Evolutionary conservation across 257 asterid species (phyloP), one percentile per base, ranked within the genome.

Genomic region (Avicennia marina): DNA sequence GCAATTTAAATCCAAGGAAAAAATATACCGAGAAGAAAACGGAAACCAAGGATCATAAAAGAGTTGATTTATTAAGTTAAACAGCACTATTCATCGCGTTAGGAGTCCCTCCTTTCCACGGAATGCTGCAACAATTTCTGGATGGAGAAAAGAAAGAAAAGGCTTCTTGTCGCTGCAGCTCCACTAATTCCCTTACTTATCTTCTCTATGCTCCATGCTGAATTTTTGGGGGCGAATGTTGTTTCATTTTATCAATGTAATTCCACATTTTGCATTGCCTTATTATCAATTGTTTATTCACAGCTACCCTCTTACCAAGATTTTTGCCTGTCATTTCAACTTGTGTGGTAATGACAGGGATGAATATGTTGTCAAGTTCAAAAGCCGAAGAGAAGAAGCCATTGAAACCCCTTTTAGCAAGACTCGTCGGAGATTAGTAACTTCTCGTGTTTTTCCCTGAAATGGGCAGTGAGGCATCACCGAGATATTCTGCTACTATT

Each of bases 381-480:
- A 63, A 31, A 11, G 29, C 8, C 31, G 53, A 44, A 40, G 58
- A 68, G 6, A 44, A 62, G 22, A 50, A 40, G 4, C 57, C 62
- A 6, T 4, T 26, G 21, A 41, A 47, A 11, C 48, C 64, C 39
- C 66, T 56, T 27, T 39, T 75, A 11, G 67, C 74, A 46, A 59
- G 52, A 53, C 77, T 75, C 11, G 71, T 70, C 4, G 46, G 47
- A 66, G 77, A 69, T 70, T 27, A 46, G 65, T 58, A 9, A 22
- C 1, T 43, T 21, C 13, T 25, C 1, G n/a, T n/a, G n/a, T n/a
- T 24, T 25, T 48, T 15, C 11, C 36, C 13, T 34, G 11, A 10
- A 12, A 34, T 34, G 41, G 41, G 41, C 16, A 4, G 34, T 31
- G 9, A 2, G 9, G 9, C 1, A 31, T 31, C 34, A 31, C 9